Percentiles rank a stretch among this genome's conserved stretches.
Conservation (phyloP, 345 rosid genomes). For the Acer campestre region DNA sequence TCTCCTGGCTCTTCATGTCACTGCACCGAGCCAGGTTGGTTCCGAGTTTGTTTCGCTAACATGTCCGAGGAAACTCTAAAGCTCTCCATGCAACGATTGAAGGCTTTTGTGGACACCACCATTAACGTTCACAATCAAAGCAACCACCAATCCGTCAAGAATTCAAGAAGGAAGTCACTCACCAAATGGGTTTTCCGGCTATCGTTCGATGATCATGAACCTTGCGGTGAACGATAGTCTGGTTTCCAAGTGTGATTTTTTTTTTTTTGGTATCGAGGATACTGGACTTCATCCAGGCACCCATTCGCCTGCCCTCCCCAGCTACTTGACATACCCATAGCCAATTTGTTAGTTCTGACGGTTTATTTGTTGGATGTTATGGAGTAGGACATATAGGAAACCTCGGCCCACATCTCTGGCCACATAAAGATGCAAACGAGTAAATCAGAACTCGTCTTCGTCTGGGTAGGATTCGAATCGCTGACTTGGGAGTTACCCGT, state of each 20-base stretch:
- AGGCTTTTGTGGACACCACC: conserved; percentile 52
- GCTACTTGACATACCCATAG: no score
- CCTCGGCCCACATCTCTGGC: no score
- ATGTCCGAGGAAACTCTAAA: conserved; percentile 65
- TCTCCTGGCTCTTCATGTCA: conserved; percentile 82
- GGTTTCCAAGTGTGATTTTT: conserved; percentile 31
- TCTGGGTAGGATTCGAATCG: no score
- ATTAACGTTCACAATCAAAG: conserved; percentile 33
- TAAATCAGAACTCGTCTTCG: no score
- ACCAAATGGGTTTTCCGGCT: conserved; percentile 80
- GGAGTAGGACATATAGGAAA: no score
- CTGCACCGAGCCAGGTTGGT: conserved; percentile 84
- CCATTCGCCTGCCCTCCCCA: no score
- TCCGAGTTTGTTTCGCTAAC: conserved; percentile 77
- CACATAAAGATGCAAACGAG: no score
- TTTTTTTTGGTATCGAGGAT: no score
- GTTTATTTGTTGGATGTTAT: no score
- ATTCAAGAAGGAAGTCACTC: conserved; percentile 51
- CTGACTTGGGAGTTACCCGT: no score
- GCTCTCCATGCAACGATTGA: conserved; percentile 61
- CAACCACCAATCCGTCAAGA: conserved; percentile 50
- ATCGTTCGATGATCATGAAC: conserved; percentile 61
- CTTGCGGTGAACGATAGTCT: conserved; percentile 58
- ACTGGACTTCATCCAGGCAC: no score
- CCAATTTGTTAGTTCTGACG: no score